Conservation (phyloP, 164 flowering plant genomes). For the Stephania japonica region DNA sequence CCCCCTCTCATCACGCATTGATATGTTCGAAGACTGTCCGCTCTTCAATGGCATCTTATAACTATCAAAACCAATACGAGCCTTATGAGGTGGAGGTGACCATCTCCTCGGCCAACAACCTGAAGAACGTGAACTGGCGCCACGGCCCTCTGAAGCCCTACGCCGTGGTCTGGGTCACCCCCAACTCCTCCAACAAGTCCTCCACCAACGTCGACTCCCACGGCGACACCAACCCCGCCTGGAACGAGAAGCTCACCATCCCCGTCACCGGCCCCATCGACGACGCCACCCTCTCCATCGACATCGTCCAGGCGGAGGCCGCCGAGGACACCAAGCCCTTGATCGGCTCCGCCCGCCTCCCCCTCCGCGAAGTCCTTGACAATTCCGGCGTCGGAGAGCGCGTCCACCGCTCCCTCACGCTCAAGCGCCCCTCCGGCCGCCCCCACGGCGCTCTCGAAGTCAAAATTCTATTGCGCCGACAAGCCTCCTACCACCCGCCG, state of each 20-base stretch:
- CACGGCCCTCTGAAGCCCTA: conserved; percentile 61
- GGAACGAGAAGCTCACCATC: conserved; percentile 55
- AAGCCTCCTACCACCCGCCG: conserved; percentile 34
- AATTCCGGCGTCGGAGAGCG: conserved; percentile 42
- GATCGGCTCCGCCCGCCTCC: conserved; percentile 49
- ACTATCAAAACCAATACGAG: background rate
- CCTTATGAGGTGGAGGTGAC: conserved; percentile 48
- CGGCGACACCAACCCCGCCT: conserved; percentile 53
- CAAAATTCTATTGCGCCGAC: conserved; percentile 27
- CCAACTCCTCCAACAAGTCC: conserved; percentile 31
- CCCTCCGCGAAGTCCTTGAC: conserved; percentile 42
- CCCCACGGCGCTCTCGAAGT: conserved; percentile 75
- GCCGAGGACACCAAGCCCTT: conserved; percentile 51
- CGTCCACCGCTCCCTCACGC: conserved; percentile 24
- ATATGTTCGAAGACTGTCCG: too few species aligned
- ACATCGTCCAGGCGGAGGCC: conserved; percentile 50
- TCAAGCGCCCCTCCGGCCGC: conserved; percentile 84
- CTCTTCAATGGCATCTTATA: background rate
- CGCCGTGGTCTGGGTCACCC: conserved; percentile 77
- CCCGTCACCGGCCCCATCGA: conserved; percentile 38
- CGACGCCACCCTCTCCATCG: conserved; percentile 43
- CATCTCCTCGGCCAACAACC: conserved; percentile 55
- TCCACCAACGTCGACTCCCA: conserved; percentile 48
- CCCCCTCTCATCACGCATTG: background rate
- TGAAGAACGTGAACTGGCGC: conserved; percentile 89